Evolutionary conservation across 352 stramenopile species (phyloP), one percentile per base, ranked within the genome.

Genomic region (Phytophthora aleatoria): DNA sequence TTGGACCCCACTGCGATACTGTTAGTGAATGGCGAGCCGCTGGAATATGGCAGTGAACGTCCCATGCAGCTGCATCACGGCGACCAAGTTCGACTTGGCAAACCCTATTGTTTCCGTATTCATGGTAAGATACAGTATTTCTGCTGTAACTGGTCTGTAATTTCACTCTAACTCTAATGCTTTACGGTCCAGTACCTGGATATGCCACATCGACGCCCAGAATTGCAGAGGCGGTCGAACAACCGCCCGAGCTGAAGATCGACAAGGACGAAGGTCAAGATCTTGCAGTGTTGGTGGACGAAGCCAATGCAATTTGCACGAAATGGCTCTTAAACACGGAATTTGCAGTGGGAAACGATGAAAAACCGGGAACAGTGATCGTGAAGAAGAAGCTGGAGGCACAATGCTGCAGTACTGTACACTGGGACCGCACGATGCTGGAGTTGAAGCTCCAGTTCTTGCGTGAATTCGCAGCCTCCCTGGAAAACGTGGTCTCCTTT

Each of bases 271-370:
- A 72, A 53, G 52, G 48, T 8, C 64, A 44, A 13, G 50, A 61
- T 6, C 58, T 76, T n/a, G 55, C 71, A 43, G 54, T 49, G 13
- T 26, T 89, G 2, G 69, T 91, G 4, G 57, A 73, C 1, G 82
- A 89, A 68, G 84, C 84, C 0, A 93, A 91, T 39, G 53, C 56
- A 10, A 84, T 93, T 43, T 90, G 76, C 42, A 55, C 69, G 1
- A 77, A 84, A 35, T 88, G 71, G 77, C 50, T 78, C 3, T 53
- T 92, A 13, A 70, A 74, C 35, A 89, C 79, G 45, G 72, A 78
- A 24, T 85, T 87, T 49, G 44, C 66, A 1, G 49, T 80, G n/a
- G 67, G 58, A 38, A 47, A 36, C 2, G 42, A 52, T 10, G 49
- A 36, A 30, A 33, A 66, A 3, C 20, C 51, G 42, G 36, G 24